A percentile compares a stretch with the other conserved stretches of the same genome.
These are phyloP conservation scores for Nicotiana obtusifolia DNA, from an alignment of 257 asterid genomes.

Conservation along the genomic window DNA sequence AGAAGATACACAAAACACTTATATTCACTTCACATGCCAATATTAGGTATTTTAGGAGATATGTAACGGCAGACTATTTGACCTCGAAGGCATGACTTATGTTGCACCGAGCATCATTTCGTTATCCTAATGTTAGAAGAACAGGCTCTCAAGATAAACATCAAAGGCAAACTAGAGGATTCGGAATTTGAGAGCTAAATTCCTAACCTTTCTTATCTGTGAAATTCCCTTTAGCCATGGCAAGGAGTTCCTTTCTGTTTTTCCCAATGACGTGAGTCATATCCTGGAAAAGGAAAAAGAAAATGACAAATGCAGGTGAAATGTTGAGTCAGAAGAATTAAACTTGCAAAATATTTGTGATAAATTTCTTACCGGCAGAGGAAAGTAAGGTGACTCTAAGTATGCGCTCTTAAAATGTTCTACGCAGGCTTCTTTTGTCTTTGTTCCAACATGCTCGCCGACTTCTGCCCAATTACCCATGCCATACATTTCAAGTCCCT, in stretches of 20 bases:
- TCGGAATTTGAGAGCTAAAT: background rate
- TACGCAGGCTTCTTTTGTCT: constrained; percentile 66
- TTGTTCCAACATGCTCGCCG: constrained; percentile 89
- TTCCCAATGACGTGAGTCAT: constrained; percentile 77
- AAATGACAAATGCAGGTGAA: background rate
- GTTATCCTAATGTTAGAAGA: background rate
- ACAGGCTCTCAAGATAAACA: background rate
- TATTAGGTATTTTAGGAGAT: background rate
- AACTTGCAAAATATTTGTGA: constrained; percentile 10
- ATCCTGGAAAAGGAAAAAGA: constrained; percentile 39
- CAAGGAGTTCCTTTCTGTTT: constrained; percentile 70
- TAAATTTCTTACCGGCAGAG: constrained; percentile 60
- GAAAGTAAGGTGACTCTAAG: constrained; percentile 76
- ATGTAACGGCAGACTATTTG: background rate
- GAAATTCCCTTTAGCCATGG: constrained; percentile 65
- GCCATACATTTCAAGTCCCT: constrained; percentile 93
- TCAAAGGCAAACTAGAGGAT: background rate
- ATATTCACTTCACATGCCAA: background rate
- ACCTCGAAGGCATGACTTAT: background rate
- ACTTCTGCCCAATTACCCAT: constrained; percentile 92
- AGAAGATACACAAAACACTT: background rate
- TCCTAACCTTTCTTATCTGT: constrained; percentile 69
- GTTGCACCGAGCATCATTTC: background rate
- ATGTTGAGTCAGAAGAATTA: background rate
- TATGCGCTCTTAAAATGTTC: constrained; percentile 67